phyloP scores from a whole-genome alignment of 148 eudicot species.

The Spergularia bocconei region DNA sequence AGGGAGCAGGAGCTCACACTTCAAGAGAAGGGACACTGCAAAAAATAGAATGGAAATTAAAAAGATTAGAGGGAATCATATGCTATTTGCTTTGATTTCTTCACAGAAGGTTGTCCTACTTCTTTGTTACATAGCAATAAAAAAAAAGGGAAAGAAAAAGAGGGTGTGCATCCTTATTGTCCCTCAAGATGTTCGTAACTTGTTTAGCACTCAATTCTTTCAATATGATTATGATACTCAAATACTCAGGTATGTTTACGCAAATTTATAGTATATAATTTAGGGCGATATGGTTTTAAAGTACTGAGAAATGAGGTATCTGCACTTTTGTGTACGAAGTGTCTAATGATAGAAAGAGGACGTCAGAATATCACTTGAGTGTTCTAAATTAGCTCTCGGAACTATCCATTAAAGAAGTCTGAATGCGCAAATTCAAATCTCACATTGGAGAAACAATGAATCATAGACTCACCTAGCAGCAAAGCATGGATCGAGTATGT shows the following conservation, averaged over 20 bases:
- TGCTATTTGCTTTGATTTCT: slow-evolving; percentile 11
- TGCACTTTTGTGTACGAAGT: no score
- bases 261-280: no score
- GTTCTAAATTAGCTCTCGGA: no score
- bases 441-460: no score
- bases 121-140: slow-evolving; percentile 3
- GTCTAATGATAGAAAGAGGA: no score
- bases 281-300: no score
- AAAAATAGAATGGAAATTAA: background rate
- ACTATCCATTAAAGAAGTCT: no score
- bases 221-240: background rate
- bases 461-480: no score
- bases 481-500: no score
- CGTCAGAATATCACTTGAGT: no score
- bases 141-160: background rate
- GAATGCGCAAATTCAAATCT: no score
- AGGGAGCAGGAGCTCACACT: background rate
- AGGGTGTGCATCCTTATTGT: background rate
- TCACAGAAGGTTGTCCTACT: background rate
- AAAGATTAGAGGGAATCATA: slow-evolving; percentile 24
- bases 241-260: background rate
- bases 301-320: no score
- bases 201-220: background rate
- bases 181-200: slow-evolving; percentile 9
- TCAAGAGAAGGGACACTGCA: slow-evolving; percentile 1